phyloP scores from a whole-genome alignment of 2,329 filamentous ascomycete species.

The Fusarium sp. region DNA sequence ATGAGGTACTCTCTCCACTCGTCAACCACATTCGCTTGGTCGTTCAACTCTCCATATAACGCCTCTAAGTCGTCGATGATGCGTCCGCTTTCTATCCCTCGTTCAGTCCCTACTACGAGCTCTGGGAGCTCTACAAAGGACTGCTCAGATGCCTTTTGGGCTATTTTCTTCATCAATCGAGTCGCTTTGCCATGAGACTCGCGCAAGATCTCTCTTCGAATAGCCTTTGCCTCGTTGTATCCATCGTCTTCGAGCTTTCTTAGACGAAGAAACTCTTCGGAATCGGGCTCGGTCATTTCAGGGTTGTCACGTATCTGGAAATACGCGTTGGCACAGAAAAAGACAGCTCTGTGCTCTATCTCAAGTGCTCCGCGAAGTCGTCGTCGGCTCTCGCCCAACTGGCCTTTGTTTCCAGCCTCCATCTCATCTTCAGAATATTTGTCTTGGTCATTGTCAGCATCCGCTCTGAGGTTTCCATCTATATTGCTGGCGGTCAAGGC shows the following conservation, averaged over 20 bases:
- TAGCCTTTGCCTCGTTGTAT: slow-evolving; percentile 79
- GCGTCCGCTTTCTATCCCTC: slow-evolving; percentile 75
- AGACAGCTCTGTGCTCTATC: slow-evolving; percentile 79
- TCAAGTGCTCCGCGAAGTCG: slow-evolving; percentile 76
- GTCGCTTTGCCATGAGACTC: slow-evolving; percentile 53
- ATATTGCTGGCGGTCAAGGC: slow-evolving; percentile 52
- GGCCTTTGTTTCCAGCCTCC: slow-evolving; percentile 49
- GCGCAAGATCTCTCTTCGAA: slow-evolving; percentile 80
- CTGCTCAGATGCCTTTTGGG: slow-evolving; percentile 59
- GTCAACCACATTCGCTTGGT: slow-evolving; percentile 73
- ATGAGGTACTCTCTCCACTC: slow-evolving; percentile 78
- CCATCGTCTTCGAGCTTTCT: slow-evolving; percentile 74
- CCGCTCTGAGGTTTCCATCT: slow-evolving; percentile 3
- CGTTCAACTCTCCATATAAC: slow-evolving; percentile 71
- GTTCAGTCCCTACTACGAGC: slow-evolving; percentile 57
- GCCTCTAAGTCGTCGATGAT: slow-evolving; percentile 71
- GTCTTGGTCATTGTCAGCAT: slow-evolving; percentile 16
- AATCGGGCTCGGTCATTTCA: slow-evolving; percentile 68
- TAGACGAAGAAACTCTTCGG: slow-evolving; percentile 69
- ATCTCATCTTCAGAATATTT: slow-evolving; percentile 47
- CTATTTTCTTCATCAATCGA: slow-evolving; percentile 68
- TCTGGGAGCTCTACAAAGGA: slow-evolving; percentile 70
- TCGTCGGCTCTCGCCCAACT: slow-evolving; percentile 66
- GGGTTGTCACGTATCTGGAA: slow-evolving; percentile 82
- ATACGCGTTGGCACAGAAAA: slow-evolving; percentile 83